These are phyloP conservation scores for Conticribra weissflogii DNA, from an alignment of 108 stramenopile genomes.

Conservation along the genomic window DNA sequence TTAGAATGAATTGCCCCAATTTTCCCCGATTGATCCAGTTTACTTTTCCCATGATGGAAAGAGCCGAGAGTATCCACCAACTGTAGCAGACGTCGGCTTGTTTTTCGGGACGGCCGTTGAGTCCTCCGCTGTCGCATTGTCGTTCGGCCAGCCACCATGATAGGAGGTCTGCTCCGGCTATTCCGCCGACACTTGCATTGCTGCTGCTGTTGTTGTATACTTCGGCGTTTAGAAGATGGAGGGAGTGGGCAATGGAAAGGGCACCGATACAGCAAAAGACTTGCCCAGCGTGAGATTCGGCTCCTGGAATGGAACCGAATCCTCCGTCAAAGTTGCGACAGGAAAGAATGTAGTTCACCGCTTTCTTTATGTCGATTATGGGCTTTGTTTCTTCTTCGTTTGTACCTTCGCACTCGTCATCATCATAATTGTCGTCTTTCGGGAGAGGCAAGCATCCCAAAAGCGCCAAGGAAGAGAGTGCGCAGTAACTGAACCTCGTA, in stretches of 20 bases:
- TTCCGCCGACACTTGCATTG: slow-evolving; percentile 15
- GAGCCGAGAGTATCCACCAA: slow-evolving; percentile 96
- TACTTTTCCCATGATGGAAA: slow-evolving; percentile 93
- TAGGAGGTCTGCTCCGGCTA: slow-evolving; percentile 75
- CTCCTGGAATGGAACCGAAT: slow-evolving; percentile 94
- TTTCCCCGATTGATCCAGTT: slow-evolving; percentile 87
- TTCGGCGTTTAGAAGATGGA: slow-evolving; percentile 66
- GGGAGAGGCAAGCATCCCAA: slow-evolving; percentile 58
- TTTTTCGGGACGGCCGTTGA: slow-evolving; percentile 98
- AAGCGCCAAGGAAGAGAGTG: slow-evolving; percentile 82
- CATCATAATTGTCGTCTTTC: slow-evolving; percentile 16
- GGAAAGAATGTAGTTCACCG: slow-evolving; percentile 75
- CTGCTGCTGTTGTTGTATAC: no score
- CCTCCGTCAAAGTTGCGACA: slow-evolving; percentile 98
- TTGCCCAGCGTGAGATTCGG: slow-evolving; percentile 97
- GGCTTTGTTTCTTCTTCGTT: slow-evolving; percentile 37
- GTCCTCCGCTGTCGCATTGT: slow-evolving; percentile 97
- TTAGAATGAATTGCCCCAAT: slow-evolving; percentile 89
- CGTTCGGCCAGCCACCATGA: slow-evolving; percentile 99
- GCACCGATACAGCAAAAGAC: slow-evolving; percentile 98
- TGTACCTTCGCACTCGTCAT: neutral
- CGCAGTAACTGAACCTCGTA: slow-evolving; percentile 98
- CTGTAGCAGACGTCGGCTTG: slow-evolving; percentile 99
- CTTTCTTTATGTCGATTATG: slow-evolving; percentile 65
- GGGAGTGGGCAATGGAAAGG: slow-evolving; percentile 87